Percentiles rank a stretch among this genome's conserved stretches.
phyloP scores from a whole-genome alignment of 1,139 yeast genomes.

The Sugiyamaella xylanicola region DNA sequence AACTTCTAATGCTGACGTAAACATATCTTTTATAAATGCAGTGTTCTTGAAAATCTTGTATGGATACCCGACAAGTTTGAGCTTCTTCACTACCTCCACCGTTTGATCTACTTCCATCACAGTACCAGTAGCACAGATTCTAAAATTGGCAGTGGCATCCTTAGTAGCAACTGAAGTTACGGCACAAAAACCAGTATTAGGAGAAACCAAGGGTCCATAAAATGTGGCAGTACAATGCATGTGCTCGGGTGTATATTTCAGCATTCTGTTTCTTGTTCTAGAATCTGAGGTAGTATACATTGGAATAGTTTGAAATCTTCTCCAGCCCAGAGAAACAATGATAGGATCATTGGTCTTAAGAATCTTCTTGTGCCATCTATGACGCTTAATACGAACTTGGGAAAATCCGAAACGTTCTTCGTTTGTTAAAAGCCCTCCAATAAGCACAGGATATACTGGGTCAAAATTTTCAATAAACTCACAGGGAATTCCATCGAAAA shows the following conservation, averaged over 20 bases:
- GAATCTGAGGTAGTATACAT: slow-evolving; percentile 96
- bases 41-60: slow-evolving; percentile 92
- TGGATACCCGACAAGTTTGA: slow-evolving; percentile 94
- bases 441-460: slow-evolving; percentile 78
- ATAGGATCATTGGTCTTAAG: slow-evolving; percentile 95
- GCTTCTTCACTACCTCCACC: slow-evolving; percentile 90
- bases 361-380: slow-evolving; percentile 98
- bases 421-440: slow-evolving; percentile 89
- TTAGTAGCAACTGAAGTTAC: slow-evolving; percentile 83
- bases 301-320: slow-evolving; percentile 96
- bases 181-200: slow-evolving; percentile 96
- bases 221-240: slow-evolving; percentile 95
- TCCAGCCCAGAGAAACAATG: slow-evolving; percentile 93
- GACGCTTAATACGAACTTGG: slow-evolving; percentile 94
- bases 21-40: slow-evolving; percentile 97
- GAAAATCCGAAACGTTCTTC: slow-evolving; percentile 92
- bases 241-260: slow-evolving; percentile 98
- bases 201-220: slow-evolving; percentile 96
- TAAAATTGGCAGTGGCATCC: slow-evolving; percentile 84
- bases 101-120: slow-evolving; percentile 89
- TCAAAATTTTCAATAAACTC: slow-evolving; percentile 87
- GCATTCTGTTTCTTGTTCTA: slow-evolving; percentile 95
- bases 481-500: slow-evolving; percentile 81
- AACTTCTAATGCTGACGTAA: slow-evolving; percentile 85
- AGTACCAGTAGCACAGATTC: slow-evolving; percentile 97